Evolutionary conservation across 768 basidiomycete species (phyloP).

Genomic region (Xanthoconium purpureum): DNA sequence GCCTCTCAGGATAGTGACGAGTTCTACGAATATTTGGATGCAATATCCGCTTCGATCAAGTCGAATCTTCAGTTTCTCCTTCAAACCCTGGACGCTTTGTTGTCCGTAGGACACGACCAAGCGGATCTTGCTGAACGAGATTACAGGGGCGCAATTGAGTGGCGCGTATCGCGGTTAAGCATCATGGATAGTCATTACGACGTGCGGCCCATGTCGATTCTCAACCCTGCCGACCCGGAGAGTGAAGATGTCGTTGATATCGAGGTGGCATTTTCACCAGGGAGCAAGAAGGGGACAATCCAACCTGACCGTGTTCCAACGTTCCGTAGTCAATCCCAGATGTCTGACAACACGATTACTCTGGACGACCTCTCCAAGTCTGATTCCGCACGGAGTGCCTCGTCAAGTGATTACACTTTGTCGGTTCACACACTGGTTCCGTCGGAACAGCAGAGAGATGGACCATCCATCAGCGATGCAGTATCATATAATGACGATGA

Average conservation of each 20-base stretch:
- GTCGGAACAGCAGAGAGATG: constrained; percentile 21
- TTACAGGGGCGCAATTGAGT: constrained; percentile 73
- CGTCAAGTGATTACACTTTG: constrained; percentile 25
- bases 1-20: constrained; percentile 18
- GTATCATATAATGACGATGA: constrained; percentile 24
- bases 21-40: constrained; percentile 44
- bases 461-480: constrained; percentile 17
- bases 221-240: constrained; percentile 39
- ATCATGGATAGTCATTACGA: constrained; percentile 51
- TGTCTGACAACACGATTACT: constrained; percentile 35
- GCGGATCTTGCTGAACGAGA: constrained; percentile 65
- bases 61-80: constrained; percentile 55
- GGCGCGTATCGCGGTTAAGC: constrained; percentile 71
- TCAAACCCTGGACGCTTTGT: constrained; percentile 59
- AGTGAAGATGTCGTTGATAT: constrained; percentile 58
- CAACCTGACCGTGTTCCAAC: constrained; percentile 26
- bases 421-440: constrained; percentile 26
- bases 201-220: constrained; percentile 39
- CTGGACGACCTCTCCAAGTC: constrained; percentile 25
- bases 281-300: constrained; percentile 28
- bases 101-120: constrained; percentile 67
- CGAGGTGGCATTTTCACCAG: constrained; percentile 47
- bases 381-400: constrained; percentile 16
- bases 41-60: constrained; percentile 49
- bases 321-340: constrained; percentile 33